phyloP scores from a whole-genome alignment of 164 flowering plant genomes.

The Stephania cephalantha region DNA sequence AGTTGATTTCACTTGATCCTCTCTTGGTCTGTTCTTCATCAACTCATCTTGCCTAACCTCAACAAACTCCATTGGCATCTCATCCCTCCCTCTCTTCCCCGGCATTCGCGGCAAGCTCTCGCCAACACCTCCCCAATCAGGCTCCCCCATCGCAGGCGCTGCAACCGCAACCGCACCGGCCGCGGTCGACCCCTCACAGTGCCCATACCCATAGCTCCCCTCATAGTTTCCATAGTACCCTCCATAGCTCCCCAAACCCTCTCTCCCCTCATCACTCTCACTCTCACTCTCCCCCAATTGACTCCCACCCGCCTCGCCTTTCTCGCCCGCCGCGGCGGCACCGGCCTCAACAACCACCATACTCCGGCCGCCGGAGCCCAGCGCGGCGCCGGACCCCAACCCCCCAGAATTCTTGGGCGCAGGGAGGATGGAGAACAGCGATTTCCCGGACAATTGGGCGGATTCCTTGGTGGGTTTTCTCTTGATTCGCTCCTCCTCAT shows the following conservation, averaged over 20 bases:
- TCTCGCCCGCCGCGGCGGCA: constrained; percentile 16
- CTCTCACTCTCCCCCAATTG: constrained; percentile 12
- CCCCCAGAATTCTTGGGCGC: constrained; percentile 60
- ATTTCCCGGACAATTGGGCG: constrained; percentile 37
- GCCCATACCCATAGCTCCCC: constrained; percentile 28
- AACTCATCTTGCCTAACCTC: constrained; percentile 98
- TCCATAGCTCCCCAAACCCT: constrained; percentile 15
- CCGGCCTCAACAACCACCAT: constrained; percentile 49
- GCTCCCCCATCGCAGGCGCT: neutral
- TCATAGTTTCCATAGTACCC: constrained; percentile 26
- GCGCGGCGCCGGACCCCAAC: constrained; percentile 31
- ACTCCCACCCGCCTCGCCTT: neutral
- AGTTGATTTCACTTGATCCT: constrained; percentile 71
- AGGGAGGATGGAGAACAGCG: constrained; percentile 59
- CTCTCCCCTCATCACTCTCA: constrained; percentile 4
- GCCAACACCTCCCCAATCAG: neutral
- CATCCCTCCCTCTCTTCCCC: constrained; percentile 71
- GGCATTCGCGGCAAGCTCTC: constrained; percentile 22
- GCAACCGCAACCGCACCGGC: no score
- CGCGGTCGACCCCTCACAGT: constrained; percentile 22
- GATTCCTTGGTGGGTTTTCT: constrained; percentile 18
- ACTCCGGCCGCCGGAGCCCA: constrained; percentile 43
- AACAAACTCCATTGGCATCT: constrained; percentile 56
- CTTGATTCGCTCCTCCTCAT: constrained; percentile 36
- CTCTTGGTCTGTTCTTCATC: constrained; percentile 81